These are phyloP conservation scores for Cladorrhinum sp. DNA, from an alignment of 2,329 filamentous ascomycete species.

Conservation along the genomic window DNA sequence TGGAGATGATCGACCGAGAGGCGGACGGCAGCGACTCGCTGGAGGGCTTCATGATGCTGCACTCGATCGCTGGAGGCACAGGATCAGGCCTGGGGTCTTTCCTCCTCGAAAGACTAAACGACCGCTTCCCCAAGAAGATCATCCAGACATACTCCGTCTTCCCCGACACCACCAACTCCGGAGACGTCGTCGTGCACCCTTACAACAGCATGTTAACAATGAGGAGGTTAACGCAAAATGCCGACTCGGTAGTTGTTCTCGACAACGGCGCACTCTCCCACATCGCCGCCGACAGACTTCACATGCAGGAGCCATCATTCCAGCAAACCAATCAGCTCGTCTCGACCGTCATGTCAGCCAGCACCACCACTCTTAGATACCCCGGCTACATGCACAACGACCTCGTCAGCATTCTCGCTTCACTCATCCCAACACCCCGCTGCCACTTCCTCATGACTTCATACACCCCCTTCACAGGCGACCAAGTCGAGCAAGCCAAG, in stretches of 20 bases:
- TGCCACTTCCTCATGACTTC: conserved; percentile 99
- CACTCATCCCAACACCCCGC: conserved; percentile 90
- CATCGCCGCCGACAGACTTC: conserved; percentile 90
- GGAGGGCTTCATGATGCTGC: conserved; percentile 97
- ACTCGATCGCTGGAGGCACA: conserved; percentile 96
- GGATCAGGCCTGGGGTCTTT: conserved; percentile 95
- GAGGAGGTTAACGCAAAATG: conserved; percentile 88
- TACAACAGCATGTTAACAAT: conserved; percentile 96
- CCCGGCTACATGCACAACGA: conserved; percentile 99
- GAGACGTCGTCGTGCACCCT: conserved; percentile 93
- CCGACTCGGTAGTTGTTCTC: conserved; percentile 93
- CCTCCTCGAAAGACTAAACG: conserved; percentile 90
- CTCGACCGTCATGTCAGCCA: conserved; percentile 97
- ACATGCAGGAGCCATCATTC: conserved; percentile 93
- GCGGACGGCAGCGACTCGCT: conserved; percentile 97
- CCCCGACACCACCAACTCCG: conserved; percentile 81
- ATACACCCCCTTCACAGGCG: conserved; percentile 95
- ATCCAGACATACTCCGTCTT: conserved; percentile 99
- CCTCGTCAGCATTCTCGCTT: conserved; percentile 92
- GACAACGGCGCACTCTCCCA: conserved; percentile 92
- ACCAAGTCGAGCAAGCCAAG: conserved; percentile 95
- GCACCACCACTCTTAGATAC: conserved; percentile 92
- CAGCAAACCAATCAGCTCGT: conserved; percentile 97
- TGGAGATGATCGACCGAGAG: conserved; percentile 99
- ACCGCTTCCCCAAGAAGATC: conserved; percentile 96